Evolutionary conservation across 2,329 filamentous ascomycete genomes (phyloP).

Genomic region (Colletotrichum liriopes): DNA sequence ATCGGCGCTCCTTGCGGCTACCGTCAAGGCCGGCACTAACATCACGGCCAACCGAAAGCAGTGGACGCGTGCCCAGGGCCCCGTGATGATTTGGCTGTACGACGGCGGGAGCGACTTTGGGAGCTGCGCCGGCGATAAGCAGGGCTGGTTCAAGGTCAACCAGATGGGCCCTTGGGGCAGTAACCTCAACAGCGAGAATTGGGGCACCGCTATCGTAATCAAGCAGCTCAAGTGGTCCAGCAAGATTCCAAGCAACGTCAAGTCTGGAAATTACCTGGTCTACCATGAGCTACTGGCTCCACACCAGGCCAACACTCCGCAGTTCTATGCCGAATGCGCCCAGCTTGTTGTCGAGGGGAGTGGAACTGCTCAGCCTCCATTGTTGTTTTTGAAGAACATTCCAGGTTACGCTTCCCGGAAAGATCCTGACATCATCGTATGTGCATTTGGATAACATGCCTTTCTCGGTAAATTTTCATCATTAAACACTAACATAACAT

Average conservation of each 20-base stretch:
- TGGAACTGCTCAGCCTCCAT: conserved; percentile 60
- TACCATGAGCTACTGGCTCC: conserved; percentile 71
- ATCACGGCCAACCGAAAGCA: conserved; percentile 68
- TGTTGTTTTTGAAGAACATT: conserved; percentile 60
- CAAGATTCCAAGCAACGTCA: conserved; percentile 64
- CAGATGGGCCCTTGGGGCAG: conserved; percentile 65
- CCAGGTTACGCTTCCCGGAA: conserved; percentile 60
- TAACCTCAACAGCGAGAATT: conserved; percentile 60
- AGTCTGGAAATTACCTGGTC: conserved; percentile 70
- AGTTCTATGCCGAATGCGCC: conserved; percentile 72
- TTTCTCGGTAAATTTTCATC: background rate
- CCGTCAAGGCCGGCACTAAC: conserved; percentile 62
- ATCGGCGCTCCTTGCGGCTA: conserved; percentile 61
- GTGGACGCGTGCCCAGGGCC: conserved; percentile 72
- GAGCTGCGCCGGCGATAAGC: conserved; percentile 65
- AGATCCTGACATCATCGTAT: conserved; percentile 64
- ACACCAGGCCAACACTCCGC: conserved; percentile 66
- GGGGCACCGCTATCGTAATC: conserved; percentile 64
- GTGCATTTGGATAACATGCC: conserved; percentile 25
- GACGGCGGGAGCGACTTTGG: conserved; percentile 62
- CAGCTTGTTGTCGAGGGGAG: conserved; percentile 66
- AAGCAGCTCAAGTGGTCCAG: conserved; percentile 59
- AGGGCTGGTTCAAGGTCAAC: conserved; percentile 74
- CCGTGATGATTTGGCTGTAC: conserved; percentile 72
- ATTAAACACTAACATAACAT: background rate